Evolutionary conservation across 257 asterid genomes (phyloP).

Genomic region (Coffea canephora): DNA sequence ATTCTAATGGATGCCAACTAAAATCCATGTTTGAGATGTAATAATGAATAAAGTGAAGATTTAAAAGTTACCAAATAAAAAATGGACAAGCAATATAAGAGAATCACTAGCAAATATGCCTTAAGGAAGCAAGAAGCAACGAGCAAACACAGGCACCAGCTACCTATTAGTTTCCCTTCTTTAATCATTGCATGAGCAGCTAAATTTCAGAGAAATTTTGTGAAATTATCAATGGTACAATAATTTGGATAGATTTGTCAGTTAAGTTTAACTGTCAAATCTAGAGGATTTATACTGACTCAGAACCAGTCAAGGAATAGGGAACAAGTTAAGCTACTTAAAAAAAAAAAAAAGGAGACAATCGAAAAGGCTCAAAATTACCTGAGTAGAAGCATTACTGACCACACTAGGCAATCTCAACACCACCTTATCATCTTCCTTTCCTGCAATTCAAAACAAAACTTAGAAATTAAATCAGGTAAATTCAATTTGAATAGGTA

Average conservation of each 20-base stretch:
- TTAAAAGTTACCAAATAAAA: not conserved
- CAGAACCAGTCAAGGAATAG: not conserved
- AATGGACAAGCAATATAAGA: not conserved
- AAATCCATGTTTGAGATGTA: not conserved
- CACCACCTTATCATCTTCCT: conserved; percentile 17
- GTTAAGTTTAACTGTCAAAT: not conserved
- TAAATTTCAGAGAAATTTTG: not conserved
- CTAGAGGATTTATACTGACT: not conserved
- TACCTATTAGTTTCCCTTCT: not conserved
- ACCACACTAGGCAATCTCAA: conserved; percentile 19
- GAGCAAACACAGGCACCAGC: not conserved
- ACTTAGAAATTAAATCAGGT: not conserved
- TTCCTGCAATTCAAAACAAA: conserved; percentile 35
- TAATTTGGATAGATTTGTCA: not conserved
- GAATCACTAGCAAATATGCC: not conserved
- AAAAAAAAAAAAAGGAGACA: not conserved
- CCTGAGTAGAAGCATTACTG: conserved; percentile 34
- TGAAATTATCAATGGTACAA: not conserved
- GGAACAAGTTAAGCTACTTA: not conserved
- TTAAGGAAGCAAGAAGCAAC: not conserved
- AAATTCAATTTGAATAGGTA: not conserved
- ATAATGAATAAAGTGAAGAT: not conserved
- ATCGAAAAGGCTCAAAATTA: conserved; percentile 19
- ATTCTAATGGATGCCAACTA: not conserved
- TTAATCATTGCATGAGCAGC: not conserved